phyloP scores from a whole-genome alignment of 306 rosid genomes.

The Carpinus fangiana region DNA sequence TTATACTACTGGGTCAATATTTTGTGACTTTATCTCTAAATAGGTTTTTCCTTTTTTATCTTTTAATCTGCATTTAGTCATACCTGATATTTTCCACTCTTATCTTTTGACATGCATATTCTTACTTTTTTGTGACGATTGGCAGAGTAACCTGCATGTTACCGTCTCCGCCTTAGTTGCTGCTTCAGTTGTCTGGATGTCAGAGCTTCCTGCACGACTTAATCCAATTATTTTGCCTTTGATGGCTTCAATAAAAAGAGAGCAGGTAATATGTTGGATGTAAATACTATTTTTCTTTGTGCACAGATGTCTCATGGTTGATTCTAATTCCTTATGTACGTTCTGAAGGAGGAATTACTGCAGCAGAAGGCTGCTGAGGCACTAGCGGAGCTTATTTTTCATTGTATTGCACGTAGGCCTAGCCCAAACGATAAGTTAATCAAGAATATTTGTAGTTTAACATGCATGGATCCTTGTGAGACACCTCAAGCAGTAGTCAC shows the following conservation, averaged over 20 bases:
- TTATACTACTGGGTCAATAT: background rate
- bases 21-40: background rate
- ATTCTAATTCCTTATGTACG: slow-evolving; percentile 22
- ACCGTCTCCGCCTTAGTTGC: slow-evolving; percentile 88
- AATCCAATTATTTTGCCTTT: slow-evolving; percentile 90
- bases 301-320: background rate
- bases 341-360: slow-evolving; percentile 85
- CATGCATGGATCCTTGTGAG: slow-evolving; percentile 87
- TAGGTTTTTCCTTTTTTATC: background rate
- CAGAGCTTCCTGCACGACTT: slow-evolving; percentile 81
- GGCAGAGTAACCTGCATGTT: slow-evolving; percentile 91
- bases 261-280: slow-evolving; percentile 60
- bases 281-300: slow-evolving; percentile 2
- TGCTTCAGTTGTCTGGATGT: slow-evolving; percentile 97
- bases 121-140: slow-evolving; percentile 30
- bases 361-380: slow-evolving; percentile 96
- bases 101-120: slow-evolving; percentile 34
- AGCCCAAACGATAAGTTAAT: slow-evolving; percentile 94
- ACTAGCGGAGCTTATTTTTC: slow-evolving; percentile 87
- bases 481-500: slow-evolving; percentile 89
- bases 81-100: background rate
- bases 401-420: slow-evolving; percentile 79
- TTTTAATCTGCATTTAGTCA: background rate
- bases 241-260: slow-evolving; percentile 96
- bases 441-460: slow-evolving; percentile 80